These are phyloP conservation scores for Limonium bicolor DNA, from an alignment of 148 eudicot genomes.

Conservation along the genomic window DNA sequence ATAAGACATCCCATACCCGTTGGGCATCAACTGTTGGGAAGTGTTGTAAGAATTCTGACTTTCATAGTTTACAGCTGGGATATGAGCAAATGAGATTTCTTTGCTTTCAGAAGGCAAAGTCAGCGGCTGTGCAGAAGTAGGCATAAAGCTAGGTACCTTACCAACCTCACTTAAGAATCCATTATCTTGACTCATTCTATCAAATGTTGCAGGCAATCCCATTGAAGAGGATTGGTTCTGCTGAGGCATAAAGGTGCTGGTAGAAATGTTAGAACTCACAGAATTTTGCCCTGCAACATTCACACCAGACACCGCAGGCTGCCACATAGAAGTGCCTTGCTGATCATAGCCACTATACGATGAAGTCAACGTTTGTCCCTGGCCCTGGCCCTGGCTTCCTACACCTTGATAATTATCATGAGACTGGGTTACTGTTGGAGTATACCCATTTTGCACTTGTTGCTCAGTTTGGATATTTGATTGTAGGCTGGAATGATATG, in stretches of 20 bases:
- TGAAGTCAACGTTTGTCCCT: slow-evolving; percentile 18
- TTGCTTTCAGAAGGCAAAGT: slow-evolving; percentile 17
- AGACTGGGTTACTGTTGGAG: slow-evolving; percentile 18
- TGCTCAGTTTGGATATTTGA: slow-evolving; percentile 29
- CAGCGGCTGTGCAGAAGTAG: slow-evolving; percentile 22
- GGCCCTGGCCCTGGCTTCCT: slow-evolving; percentile 13
- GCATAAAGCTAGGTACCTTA: slow-evolving; percentile 25
- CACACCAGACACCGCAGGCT: slow-evolving; percentile 21
- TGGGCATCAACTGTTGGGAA: slow-evolving; percentile 34
- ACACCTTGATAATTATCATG: slow-evolving; percentile 19
- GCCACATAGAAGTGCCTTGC: slow-evolving; percentile 25
- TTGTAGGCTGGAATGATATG: slow-evolving; percentile 31
- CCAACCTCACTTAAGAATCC: slow-evolving; percentile 12
- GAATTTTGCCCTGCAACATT: slow-evolving; percentile 16
- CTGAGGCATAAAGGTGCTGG: slow-evolving; percentile 9
- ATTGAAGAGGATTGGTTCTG: slow-evolving; percentile 6
- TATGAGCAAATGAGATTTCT: slow-evolving; percentile 25
- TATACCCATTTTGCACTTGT: slow-evolving; percentile 25
- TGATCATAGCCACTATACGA: slow-evolving; percentile 26
- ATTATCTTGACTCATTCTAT: slow-evolving; percentile 18
- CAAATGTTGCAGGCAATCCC: slow-evolving; percentile 17
- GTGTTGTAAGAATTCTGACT: slow-evolving; percentile 18
- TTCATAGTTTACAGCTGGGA: slow-evolving; percentile 18
- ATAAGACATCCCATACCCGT: slow-evolving; percentile 24
- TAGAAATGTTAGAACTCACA: slow-evolving; percentile 9